phyloP scores from a whole-genome alignment of 2,329 filamentous ascomycete species.

The Fusarium metavorans region DNA sequence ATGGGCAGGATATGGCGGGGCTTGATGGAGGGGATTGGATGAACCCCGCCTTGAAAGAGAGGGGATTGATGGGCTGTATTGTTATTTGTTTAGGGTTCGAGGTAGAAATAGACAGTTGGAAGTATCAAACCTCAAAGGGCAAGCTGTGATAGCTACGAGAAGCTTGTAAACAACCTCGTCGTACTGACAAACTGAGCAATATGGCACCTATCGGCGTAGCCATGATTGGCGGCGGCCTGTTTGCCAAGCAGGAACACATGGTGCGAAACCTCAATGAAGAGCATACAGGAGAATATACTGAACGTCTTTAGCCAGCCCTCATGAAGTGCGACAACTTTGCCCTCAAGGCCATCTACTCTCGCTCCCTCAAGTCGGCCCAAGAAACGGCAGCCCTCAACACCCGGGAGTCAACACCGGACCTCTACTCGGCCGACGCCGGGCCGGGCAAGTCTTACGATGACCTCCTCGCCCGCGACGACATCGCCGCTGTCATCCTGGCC shows the following conservation, averaged over 20 bases:
- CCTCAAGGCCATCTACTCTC: constrained; percentile 76
- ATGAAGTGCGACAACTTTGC: constrained; percentile 60
- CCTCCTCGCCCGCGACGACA: constrained; percentile 65
- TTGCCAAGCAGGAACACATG: constrained; percentile 69
- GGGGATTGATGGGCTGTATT: not conserved
- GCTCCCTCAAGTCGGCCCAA: constrained; percentile 69
- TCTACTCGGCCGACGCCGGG: constrained; percentile 69
- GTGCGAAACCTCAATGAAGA: constrained; percentile 47
- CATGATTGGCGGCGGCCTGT: constrained; percentile 73
- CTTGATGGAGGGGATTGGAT: not conserved
- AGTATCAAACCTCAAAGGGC: not conserved
- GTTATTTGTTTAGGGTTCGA: not conserved
- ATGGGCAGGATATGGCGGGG: not conserved
- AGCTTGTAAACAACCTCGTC: not conserved
- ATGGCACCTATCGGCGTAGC: constrained; percentile 64
- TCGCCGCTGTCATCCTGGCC: constrained; percentile 67
- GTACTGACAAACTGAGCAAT: constrained; percentile 4
- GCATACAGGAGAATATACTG: constrained; percentile 9
- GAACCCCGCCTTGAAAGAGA: constrained; percentile 6
- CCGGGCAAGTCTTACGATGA: constrained; percentile 61
- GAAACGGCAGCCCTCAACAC: constrained; percentile 55
- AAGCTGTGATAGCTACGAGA: constrained; percentile 4
- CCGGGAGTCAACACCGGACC: constrained; percentile 51
- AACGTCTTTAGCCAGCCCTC: constrained; percentile 65
- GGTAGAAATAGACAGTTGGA: constrained; percentile 4